A percentile compares a stretch with the other conserved stretches of the same genome.
Evolutionary conservation across 345 rosid genomes (phyloP).

Genomic region (Erodium maritimum): DNA sequence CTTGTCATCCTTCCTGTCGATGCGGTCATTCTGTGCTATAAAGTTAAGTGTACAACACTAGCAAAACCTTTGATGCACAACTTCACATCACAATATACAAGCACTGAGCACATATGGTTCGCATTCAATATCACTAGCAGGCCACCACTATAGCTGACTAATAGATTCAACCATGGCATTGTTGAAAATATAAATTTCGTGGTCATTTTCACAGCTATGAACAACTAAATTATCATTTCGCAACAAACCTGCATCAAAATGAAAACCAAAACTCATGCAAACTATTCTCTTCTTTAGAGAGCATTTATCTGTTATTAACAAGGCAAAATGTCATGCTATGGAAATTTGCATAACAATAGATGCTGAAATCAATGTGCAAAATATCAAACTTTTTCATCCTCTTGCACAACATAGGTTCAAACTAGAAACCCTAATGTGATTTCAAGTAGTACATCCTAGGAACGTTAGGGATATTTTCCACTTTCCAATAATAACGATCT

Average conservation of each 20-base stretch:
- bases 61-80: not conserved
- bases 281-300: too few relatives aligned
- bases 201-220: not conserved
- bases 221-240: too few relatives aligned
- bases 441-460: not conserved
- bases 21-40: conserved; percentile 66
- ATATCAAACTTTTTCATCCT: not conserved
- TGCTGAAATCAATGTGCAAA: not conserved
- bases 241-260: too few relatives aligned
- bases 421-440: not conserved
- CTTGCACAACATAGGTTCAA: not conserved
- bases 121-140: too few relatives aligned
- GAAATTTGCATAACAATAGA: not conserved
- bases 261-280: too few relatives aligned
- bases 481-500: not conserved
- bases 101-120: too few relatives aligned
- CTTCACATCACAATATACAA: not conserved
- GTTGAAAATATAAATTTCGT: not conserved
- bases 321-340: too few relatives aligned
- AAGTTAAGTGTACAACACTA: conserved; percentile 14
- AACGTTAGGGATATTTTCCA: not conserved
- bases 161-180: not conserved
- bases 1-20: conserved; percentile 78
- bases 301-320: too few relatives aligned
- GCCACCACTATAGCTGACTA: not conserved